Base-by-base conservation (phyloP, 805 yeast genomes). In the Lipomyces yamadae region DNA sequence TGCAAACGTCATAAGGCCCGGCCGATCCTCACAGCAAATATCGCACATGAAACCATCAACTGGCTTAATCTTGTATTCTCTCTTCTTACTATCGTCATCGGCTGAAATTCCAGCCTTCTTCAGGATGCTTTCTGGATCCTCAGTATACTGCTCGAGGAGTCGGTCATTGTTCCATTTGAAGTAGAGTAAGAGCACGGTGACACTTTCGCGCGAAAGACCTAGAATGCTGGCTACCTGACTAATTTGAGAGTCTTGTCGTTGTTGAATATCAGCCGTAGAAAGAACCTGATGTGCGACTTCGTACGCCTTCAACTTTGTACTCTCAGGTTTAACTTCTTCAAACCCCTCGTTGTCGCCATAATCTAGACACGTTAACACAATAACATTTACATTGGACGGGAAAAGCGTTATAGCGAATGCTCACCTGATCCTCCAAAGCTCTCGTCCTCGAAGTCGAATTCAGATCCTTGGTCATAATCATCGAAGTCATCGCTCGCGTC, bases 21-120 rank as follows among this genome's bases (percentile, higher is more conserved):
- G 74, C 34, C 79, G 80, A 0, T 83, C 84, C 30, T 88, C 89
- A 75, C 91, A 90, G 77, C 97, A 93, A n/a, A 93, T 87, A 15
- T 77, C 72, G 75, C 97, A 92, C 34, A 75, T 68, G 69, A 81
- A 85, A 11, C 74, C 77, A 2, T 60, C 71, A 2, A 75, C 74
- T 0, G 77, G 72, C 54, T 64, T 65, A 32, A 63, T 57, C 50
- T 60, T 68, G 42, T 72, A 68, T 13, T 68, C 72, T 57, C 74
- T 70, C 30, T 52, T 50, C 29, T 33, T 13, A 56, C 29, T 11
- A n/a, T 50, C 32, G 42, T 52, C 69, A 54, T 63, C 60, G 2
- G 62, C 30, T 37, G 42, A 50, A 32, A 82, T 59, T 6, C 84
- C 83, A 3, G 77, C 79, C 13, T 74, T 75, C 1, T 66, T 58